Evolutionary conservation across 306 rosid species (phyloP), one percentile per base, ranked within the genome.

Genomic region (Adenanthera pavonina): DNA sequence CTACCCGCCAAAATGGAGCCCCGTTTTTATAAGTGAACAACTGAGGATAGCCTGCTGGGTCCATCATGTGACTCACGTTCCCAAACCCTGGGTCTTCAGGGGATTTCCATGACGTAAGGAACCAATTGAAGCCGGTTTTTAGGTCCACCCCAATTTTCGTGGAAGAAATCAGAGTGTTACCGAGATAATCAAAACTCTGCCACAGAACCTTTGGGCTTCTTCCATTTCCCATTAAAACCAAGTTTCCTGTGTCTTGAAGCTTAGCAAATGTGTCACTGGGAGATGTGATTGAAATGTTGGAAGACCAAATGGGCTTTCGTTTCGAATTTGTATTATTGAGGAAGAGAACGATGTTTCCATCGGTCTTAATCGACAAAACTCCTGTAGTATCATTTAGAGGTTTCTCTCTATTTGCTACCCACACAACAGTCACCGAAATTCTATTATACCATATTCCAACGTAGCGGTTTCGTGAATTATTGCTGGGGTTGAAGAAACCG

Each of bases 401-500:
- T 3, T 40, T 40, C 43, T 40, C 43, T 40, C 43, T 40, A 5
- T 40, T 40, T 40, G 43, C 6, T 40, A 25, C 30, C 30, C 30
- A 25, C 30, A 25, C 30, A 25, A 25, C 30, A 25, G 30, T 25
- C 30, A 25, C 2, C 5, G 43, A 40, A 5, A 40, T 5, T 40
- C 43, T 40, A 40, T 40, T 40, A 40, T 3, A 40, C 43, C 43
- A 40, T 40, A 40, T 5, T 3, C 43, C 43, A 40, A 40, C 43
- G 6, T 3, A 40, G 43, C 43, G 43, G 5, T 40, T 36, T 41
- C 38, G 84, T 4, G 95, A 92, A 65, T 76, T 70, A 59, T 80
- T 74, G 38, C 62, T 68, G 17, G 85, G 86, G 66, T 81, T 86
- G 68, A 92, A 92, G 86, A 91, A 92, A 20, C 95, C 92, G 47